Conservation (phyloP, 139 green algal genomes). For the Eudorina sp. region DNA sequence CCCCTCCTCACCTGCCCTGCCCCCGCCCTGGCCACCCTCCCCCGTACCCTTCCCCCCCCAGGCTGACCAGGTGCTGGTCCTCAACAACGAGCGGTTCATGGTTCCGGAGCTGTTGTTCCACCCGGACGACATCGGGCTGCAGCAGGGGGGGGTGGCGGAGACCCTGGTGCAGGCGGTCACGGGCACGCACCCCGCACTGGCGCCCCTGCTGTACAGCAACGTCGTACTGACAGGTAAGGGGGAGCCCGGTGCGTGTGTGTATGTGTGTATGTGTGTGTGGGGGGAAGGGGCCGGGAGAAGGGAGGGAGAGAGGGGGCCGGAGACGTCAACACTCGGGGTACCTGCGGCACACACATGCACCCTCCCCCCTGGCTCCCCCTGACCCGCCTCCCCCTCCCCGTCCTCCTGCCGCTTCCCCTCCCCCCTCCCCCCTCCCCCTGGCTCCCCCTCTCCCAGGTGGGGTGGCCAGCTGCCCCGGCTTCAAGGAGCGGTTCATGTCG, state of each 20-base stretch:
- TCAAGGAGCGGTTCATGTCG: conserved; percentile 64
- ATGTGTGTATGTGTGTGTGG: background rate
- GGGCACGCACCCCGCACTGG: conserved; percentile 73
- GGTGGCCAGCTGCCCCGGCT: conserved; percentile 59
- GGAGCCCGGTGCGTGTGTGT: background rate
- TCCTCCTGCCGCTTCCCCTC: background rate
- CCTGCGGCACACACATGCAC: background rate
- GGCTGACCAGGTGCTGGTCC: conserved; percentile 78
- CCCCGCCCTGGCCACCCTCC: too few species aligned
- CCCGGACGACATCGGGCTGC: conserved; percentile 79
- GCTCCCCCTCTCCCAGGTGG: background rate
- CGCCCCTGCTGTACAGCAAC: conserved; percentile 85
- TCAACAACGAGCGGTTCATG: conserved; percentile 99
- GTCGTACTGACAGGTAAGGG: conserved; percentile 75
- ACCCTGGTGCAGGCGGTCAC: conserved; percentile 63
- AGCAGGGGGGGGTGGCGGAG: conserved; percentile 76
- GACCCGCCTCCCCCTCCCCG: background rate
- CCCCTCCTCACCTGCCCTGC: background rate
- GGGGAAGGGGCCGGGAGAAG: background rate
- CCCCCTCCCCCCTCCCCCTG: background rate
- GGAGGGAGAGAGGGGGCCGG: background rate
- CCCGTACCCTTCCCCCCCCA: background rate
- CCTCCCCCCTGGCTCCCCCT: too few species aligned
- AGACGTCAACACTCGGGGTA: background rate
- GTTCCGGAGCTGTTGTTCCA: conserved; percentile 88